Base-by-base conservation (phyloP, 768 basidiomycete genomes). In the Cubamyces sp. region DNA sequence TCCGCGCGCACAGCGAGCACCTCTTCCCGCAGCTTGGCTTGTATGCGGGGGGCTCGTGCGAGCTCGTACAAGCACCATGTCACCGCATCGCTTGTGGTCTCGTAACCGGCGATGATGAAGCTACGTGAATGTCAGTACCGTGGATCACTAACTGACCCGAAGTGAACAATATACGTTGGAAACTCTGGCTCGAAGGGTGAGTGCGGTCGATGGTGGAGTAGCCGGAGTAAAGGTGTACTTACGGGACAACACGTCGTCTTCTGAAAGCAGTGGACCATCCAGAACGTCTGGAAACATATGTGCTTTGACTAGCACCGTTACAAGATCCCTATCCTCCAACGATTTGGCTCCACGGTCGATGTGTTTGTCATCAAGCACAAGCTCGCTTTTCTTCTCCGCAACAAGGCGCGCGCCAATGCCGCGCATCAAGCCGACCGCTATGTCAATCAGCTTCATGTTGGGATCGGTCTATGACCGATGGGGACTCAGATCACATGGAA, bases 231-330 rank as follows among this genome's bases (percentile, higher is more conserved):
- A 6, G 6, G 15, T n/a, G 14, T 3, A 73, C 84, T 62, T 64
- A 87, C 80, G 82, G 4, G 77, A 76, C 2, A 87, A 62, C 19
- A 90, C 84, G 61, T 90, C 88, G 25, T 80, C 79, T 57, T 91
- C 88, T 0, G 79, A 79, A 73, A 91, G 75, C 39, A 76, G 75
- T 68, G 87, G 85, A 49, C 66, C 75, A 9, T 81, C 80, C 0
- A 82, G 81, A 6, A 86, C 65, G 67, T 90, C 85, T 0, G 80
- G 82, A 0, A 84, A 80, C 75, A 86, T 81, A 68, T 90, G 90
- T 5, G 88, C 87, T 61, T 79, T 78, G 40, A 90, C 74, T 2
- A 90, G 74, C 30, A 88, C 16, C 11, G 57, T 58, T 4, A 58
- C 40, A 12, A 58, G 57, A 30, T 58, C 57, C 1, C 64, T 28